Conservation (phyloP, 495 filamentous ascomycete species). For the Neurospora sp. region DNA sequence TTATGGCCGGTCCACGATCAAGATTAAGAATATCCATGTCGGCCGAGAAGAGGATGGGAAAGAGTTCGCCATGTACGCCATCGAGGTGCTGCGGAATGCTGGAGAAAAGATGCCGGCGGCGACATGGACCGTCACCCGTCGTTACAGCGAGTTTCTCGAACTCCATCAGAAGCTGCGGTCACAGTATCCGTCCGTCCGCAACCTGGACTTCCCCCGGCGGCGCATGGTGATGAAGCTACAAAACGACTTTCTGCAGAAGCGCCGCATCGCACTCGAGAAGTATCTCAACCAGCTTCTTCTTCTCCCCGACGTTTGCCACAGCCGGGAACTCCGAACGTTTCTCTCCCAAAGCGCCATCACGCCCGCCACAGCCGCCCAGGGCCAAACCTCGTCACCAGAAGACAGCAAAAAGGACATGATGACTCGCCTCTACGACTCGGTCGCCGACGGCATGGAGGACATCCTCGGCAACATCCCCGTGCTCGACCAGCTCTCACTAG, state of each 20-base stretch:
- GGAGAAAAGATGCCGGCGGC: slow-evolving; percentile 83
- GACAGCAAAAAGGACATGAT: slow-evolving; percentile 81
- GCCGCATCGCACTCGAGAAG: slow-evolving; percentile 68
- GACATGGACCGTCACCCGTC: slow-evolving; percentile 66
- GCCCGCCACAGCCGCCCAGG: slow-evolving; percentile 24
- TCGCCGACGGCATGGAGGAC: slow-evolving; percentile 97
- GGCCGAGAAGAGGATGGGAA: slow-evolving; percentile 86
- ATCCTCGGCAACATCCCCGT: slow-evolving; percentile 90
- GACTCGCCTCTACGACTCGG: slow-evolving; percentile 87
- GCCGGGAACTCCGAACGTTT: slow-evolving; percentile 85
- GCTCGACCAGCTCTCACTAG: slow-evolving; percentile 85
- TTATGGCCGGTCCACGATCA: slow-evolving; percentile 80
- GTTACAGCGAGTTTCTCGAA: slow-evolving; percentile 96
- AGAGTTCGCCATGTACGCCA: slow-evolving; percentile 86
- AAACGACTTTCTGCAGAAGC: slow-evolving; percentile 86
- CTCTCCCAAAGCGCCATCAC: slow-evolving; percentile 78
- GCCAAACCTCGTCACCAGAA: slow-evolving; percentile 31
- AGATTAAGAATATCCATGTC: slow-evolving; percentile 85
- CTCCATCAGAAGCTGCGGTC: slow-evolving; percentile 80
- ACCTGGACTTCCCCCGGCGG: slow-evolving; percentile 83
- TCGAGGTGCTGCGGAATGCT: slow-evolving; percentile 82
- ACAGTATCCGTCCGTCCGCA: slow-evolving; percentile 75
- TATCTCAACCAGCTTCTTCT: slow-evolving; percentile 79
- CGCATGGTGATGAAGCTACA: slow-evolving; percentile 94
- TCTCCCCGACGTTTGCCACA: slow-evolving; percentile 87